Evolutionary conservation across 495 filamentous ascomycete genomes (phyloP), one percentile per base, ranked within the genome.

Genomic region (Tuber magnatum): DNA sequence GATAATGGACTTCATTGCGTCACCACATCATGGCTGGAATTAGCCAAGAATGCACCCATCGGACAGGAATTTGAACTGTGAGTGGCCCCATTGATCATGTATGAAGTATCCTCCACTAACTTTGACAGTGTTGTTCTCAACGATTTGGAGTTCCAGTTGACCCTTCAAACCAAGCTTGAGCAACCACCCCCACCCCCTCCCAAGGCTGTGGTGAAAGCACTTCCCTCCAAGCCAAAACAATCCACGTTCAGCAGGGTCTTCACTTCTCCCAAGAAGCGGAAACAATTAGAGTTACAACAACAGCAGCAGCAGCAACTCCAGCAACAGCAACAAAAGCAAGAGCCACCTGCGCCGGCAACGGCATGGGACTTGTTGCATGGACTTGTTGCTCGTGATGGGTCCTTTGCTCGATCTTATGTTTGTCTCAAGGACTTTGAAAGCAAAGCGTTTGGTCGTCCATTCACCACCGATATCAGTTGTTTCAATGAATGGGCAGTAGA

Each of bases 401-500:
- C 92, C 81, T 99, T 99, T 82, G 95, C 90, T 70, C 91, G 96
- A 70, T 90, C 95, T 16, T 98, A 98, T 78, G 90, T 98, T 18
- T 92, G 92, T 76, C 88, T 99, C 65, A 95, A 93, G 84, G 93
- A 97, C 81, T 93, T 97, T 82, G 95, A 98, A 82, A 83, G 89
- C 32, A 86, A 89, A 56, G 93, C 93, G 74, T 98, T 91, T 80
- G 95, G 95, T 28, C 90, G 94, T 51, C 92, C 92, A 35, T 91
- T 95, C 77, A 91, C 88, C 71, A 93, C 93, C 61, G 94, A 97
- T 77, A 88, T 97, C 70, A 91, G 93, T 28, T 93, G 93, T 82
- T 99, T 97, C 86, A 99, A 99, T 81, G 96, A 99, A 84, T 99
- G 95, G 95, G 96, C 95, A 18, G 89, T 91, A 24, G 95, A 99